Evolutionary conservation across 2,329 filamentous ascomycete genomes (phyloP), one percentile per base, ranked within the genome.

Genomic region (Fusarium sororula): DNA sequence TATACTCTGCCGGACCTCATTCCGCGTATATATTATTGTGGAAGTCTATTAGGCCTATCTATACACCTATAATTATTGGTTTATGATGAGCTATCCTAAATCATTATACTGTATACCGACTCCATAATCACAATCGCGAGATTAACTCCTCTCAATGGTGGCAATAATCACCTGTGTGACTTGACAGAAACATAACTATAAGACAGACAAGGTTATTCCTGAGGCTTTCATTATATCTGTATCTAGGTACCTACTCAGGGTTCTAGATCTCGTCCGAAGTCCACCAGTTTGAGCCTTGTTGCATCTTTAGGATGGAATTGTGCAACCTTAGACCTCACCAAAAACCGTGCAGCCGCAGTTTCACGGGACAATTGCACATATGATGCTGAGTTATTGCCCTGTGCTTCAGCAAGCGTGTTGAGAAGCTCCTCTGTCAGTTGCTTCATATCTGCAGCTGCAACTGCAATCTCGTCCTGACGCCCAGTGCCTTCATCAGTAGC

Each of bases 221-320:
- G 17, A 22, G n/a, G 12, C 26, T 18, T 32, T 28, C 30, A 39
- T 60, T 13, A 22, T 15, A 28, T 22, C 17, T 24, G 7, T 26
- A 14, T n/a, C 35, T 41, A 15, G 45, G 24, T 41, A 26, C 42
- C 35, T 41, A 26, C 42, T 74, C 82, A 90, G 76, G 87, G 86
- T 55, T 91, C 90, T 70, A 92, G 78, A 72, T 91, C 90, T 66
- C 88, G 87, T 22, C 90, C 90, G 84, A 92, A 92, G 79, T 92
- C 90, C 53, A 92, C 81, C 53, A 92, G 80, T 56, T 88, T 86
- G 58, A 93, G 80, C 78, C 83, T 86, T 47, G 84, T 88, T 20
- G 90, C 89, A 81, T 92, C 90, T 70, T 85, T 88, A 7, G 90
- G 90, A 75, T 93, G 90, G 74, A 92, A 91, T 75, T 90, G 87